Base-by-base conservation (phyloP, 169 alveolate genomes). In the Ichthyophthirius multifiliis region DNA sequence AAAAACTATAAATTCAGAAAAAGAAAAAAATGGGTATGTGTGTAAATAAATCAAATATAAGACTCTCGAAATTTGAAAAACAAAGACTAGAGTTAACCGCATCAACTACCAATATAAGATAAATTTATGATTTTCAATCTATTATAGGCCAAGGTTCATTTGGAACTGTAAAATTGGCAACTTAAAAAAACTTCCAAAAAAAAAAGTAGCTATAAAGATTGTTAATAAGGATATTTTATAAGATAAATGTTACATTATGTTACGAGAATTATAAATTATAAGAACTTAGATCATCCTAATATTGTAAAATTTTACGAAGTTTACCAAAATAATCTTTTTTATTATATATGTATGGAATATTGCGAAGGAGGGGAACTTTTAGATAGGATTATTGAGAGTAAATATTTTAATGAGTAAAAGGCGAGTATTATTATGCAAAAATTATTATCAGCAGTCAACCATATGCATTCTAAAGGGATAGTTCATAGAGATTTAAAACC, bases 401-500 rank as follows among this genome's bases (percentile, higher is more conserved):
- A 67, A 48, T 48, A 34, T 32, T 65, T 79, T 27, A 74, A 65
- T 35, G 90, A 84, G 74, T 71, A 64, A 48, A 67, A 82, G 23
- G 83, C 87, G 3, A 15, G 63, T 10, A 41, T 30, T 15, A 75
- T 85, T n/a, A 81, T 85, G 55, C 44, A 41, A 48, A 90, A 88
- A 75, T 80, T 88, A 37, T 48, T 87, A 37, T 83, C 89, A 43
- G 89, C 92, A 4, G 82, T 91, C 18, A 74, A 71, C 16, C 89
- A 91, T 64, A 82, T 87, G 48, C 95, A 91, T 78, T 82, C 74
- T 34, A 67, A 79, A 76, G 87, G 87, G 62, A 81, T 91, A 10
- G 86, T 82, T 30, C 96, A 92, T 43, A 82, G 96, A 55, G 96
- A 92, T 75, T 76, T 92, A 35, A 92, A 92, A 64, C 93, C 94